phyloP scores from a whole-genome alignment of 345 rosid genomes.

The Noccaea bulbosa region DNA sequence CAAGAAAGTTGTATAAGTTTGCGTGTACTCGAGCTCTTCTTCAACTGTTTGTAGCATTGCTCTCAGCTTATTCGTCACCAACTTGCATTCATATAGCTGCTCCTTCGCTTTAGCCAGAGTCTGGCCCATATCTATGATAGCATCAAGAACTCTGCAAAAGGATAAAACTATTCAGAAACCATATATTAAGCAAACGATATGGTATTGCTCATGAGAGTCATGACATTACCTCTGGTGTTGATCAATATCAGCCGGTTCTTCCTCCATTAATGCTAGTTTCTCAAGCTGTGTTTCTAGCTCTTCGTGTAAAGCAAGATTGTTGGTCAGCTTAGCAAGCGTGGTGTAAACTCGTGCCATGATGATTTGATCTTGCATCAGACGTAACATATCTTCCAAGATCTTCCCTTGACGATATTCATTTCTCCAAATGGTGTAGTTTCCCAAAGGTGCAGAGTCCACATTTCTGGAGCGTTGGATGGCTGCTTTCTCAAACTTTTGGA shows the following conservation, averaged over 20 bases:
- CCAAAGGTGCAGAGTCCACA: conserved; percentile 77
- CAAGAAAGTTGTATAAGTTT: conserved; percentile 80
- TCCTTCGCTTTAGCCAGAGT: conserved; percentile 69
- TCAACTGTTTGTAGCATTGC: conserved; percentile 91
- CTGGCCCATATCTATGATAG: conserved; percentile 80
- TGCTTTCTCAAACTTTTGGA: conserved; percentile 70
- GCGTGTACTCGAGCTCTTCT: conserved; percentile 77
- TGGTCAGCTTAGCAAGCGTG: conserved; percentile 69
- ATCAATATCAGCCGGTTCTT: conserved; percentile 61
- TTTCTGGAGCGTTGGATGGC: conserved; percentile 81
- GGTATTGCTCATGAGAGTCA: background rate
- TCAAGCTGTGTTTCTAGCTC: conserved; percentile 70
- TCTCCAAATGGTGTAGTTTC: conserved; percentile 90
- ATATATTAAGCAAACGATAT: background rate
- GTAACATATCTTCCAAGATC: conserved; percentile 62
- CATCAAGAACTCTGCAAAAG: conserved; percentile 61
- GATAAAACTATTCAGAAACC: background rate
- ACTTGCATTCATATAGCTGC: conserved; percentile 77
- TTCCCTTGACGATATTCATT: conserved; percentile 67
- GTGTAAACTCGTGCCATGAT: conserved; percentile 88
- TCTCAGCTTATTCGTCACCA: conserved; percentile 87
- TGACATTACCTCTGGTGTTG: conserved; percentile 62
- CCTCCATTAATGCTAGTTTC: conserved; percentile 63
- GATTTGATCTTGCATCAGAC: conserved; percentile 81
- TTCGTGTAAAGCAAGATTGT: conserved; percentile 57